Base-by-base conservation (phyloP, 371 early-diverging fungal genomes). In the Dichotomocladium elegans region DNA sequence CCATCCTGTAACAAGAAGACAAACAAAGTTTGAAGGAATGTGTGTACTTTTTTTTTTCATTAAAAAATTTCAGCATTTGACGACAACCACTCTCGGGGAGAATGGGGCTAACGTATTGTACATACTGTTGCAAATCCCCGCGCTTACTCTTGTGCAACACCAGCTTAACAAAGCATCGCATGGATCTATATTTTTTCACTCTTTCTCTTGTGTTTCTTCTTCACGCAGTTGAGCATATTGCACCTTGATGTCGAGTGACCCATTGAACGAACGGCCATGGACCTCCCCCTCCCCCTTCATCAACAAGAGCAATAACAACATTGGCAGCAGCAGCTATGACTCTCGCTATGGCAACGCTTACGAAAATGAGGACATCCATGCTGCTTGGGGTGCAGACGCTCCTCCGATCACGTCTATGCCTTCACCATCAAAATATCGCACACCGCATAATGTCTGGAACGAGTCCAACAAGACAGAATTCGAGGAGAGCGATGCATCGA, bases 371-470 rank as follows among this genome's bases (percentile, higher is more conserved):
- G 40, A 51, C 44, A 51, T 47, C 29, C 47, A 46, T 0, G 45
- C 47, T 46, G 21, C n/a, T 37, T n/a, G 37, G 37, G 30, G 41
- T 10, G 24, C 37, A n/a, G 14, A 27, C 10, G 7, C 25, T 51
- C 21, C 44, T 44, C 21, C 48, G 34, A 51, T 22, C 24, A 22
- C 24, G 22, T 50, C 51, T 40, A 63, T 63, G 63, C 63, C 74
- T 11, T 70, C 70, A 9, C 74, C 74, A 3, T 63, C 72, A 1
- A 52, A 68, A 8, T 68, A 68, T 47, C 30, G 57, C 14, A 21
- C 30, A 11, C 10, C 11, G 46, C 22, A 34, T 31, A 40, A 7
- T 53, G 24, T 33, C 19, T 57, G 58, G 58, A 51, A 11, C 26
- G 60, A 60, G 48, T 50, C 51, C 15, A 60, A 49, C 49, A 59